Percentiles rank a stretch among this genome's conserved stretches.
Conservation (phyloP, 1,284 basidiomycete genomes). For the Ganoderma lingzhi region DNA sequence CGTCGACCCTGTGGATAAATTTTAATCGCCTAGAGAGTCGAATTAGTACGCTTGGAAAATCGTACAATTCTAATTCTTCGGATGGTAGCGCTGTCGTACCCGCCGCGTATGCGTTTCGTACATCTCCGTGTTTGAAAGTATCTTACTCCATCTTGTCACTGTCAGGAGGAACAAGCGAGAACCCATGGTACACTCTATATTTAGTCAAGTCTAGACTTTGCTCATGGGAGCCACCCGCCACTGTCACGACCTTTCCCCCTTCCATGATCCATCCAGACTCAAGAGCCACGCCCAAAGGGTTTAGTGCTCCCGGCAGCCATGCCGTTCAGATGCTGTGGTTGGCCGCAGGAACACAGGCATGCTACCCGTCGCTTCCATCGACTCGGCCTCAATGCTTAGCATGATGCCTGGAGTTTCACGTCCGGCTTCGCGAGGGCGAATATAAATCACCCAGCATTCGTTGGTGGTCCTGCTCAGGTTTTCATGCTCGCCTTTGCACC, state of each 20-base stretch:
- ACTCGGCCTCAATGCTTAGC: neutral
- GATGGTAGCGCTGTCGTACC: neutral
- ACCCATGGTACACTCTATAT: slow-evolving; percentile 6
- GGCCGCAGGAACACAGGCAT: neutral
- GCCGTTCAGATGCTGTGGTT: neutral
- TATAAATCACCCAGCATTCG: slow-evolving; percentile 3
- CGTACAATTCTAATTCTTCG: neutral
- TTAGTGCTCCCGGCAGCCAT: neutral
- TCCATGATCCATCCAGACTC: neutral
- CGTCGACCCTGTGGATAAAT: neutral
- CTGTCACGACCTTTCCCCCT: neutral
- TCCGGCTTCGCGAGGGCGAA: neutral
- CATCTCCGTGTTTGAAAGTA: neutral
- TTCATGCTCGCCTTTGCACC: neutral
- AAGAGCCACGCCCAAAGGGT: neutral
- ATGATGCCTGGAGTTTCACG: neutral
- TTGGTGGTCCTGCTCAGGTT: neutral
- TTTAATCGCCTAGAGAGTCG: too few species aligned
- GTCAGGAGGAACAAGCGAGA: neutral
- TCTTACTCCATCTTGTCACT: neutral
- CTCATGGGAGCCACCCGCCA: neutral
- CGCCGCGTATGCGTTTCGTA: neutral
- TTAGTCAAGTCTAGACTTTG: neutral
- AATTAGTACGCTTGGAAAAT: too few species aligned
- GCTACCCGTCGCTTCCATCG: neutral